Conservation (phyloP, 345 rosid species). For the Citrus inodora region DNA sequence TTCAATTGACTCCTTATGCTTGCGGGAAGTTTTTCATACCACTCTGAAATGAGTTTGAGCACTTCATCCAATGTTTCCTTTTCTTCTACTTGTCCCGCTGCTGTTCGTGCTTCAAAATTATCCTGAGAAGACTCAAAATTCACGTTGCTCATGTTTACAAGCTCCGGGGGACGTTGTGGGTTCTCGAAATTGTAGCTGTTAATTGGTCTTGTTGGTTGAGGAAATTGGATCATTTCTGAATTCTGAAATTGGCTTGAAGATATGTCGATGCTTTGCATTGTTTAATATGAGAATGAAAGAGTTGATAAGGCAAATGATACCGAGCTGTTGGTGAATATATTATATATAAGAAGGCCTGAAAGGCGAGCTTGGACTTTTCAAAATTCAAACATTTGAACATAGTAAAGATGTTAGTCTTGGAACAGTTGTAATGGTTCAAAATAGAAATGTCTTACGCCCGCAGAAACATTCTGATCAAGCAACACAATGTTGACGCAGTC, state of each 20-base stretch:
- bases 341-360: background rate
- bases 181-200: conserved; percentile 13
- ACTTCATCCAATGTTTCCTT: conserved; percentile 18
- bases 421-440: background rate
- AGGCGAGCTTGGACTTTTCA: background rate
- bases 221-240: conserved; percentile 14
- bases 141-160: background rate
- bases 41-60: conserved; percentile 10
- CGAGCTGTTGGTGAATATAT: background rate
- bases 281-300: background rate
- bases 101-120: background rate
- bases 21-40: conserved; percentile 25
- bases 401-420: background rate
- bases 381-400: background rate
- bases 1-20: conserved; percentile 9
- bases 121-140: background rate
- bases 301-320: background rate
- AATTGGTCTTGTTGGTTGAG: conserved; percentile 34
- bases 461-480: background rate
- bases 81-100: background rate
- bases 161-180: background rate
- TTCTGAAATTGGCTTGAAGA: background rate
- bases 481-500: background rate
- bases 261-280: background rate
- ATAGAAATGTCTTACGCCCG: background rate